Conservation (phyloP, 441 rosid genomes). For the Adansonia grandidieri region DNA sequence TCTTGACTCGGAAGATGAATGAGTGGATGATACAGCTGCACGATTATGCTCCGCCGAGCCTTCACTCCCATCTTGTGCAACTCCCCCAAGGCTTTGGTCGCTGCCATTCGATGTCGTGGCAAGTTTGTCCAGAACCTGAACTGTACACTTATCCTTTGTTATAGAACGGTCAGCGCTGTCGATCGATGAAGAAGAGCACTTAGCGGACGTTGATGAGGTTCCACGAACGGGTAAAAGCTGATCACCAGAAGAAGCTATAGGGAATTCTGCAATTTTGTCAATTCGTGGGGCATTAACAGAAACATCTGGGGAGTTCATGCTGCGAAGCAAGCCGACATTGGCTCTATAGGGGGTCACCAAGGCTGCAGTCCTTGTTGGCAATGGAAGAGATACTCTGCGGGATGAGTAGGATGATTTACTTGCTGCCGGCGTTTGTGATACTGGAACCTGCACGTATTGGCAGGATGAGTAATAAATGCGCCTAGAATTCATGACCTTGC, state of each 20-base stretch:
- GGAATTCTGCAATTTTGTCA: constrained; percentile 68
- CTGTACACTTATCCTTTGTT: constrained; percentile 66
- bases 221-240: constrained; percentile 37
- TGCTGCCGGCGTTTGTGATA: constrained; percentile 33
- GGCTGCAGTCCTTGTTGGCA: constrained; percentile 36
- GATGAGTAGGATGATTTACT: constrained; percentile 37
- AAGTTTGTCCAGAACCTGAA: constrained; percentile 38
- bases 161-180: constrained; percentile 42
- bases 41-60: constrained; percentile 32
- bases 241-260: constrained; percentile 44
- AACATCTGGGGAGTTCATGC: constrained; percentile 51
- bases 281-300: constrained; percentile 68
- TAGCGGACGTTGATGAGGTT: constrained; percentile 46
- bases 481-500: neutral
- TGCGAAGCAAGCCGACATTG: constrained; percentile 32
- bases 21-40: neutral
- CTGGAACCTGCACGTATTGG: constrained; percentile 40
- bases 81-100: constrained; percentile 18
- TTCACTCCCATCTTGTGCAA: constrained; percentile 24
- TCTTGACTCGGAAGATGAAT: constrained; percentile 38
- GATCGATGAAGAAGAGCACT: constrained; percentile 36
- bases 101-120: constrained; percentile 25
- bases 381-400: constrained; percentile 76
- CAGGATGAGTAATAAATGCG: neutral
- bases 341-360: constrained; percentile 37